Conservation (phyloP, 495 filamentous ascomycete species). For the Chaetomium tenue region DNA sequence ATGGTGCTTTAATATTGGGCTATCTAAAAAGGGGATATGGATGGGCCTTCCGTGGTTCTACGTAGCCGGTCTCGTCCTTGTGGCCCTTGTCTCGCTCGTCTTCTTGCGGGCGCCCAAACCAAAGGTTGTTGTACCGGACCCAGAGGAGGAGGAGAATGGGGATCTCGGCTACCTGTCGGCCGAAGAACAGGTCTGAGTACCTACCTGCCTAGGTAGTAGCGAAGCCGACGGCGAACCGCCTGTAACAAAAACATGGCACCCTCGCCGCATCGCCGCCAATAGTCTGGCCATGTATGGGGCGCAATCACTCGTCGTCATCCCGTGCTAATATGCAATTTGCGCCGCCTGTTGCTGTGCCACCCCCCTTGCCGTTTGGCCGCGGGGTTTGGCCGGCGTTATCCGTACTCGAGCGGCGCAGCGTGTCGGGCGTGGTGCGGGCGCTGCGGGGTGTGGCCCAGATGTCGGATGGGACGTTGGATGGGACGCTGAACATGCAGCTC, state of each 20-base stretch:
- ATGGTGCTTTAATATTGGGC: conserved; percentile 51
- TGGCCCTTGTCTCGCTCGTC: conserved; percentile 44
- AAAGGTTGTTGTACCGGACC: not conserved
- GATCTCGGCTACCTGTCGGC: conserved; percentile 16
- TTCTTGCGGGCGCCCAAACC: conserved; percentile 39
- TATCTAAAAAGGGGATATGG: conserved; percentile 52
- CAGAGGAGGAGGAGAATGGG: not conserved
- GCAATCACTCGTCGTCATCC: too few species aligned
- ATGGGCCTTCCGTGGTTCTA: conserved; percentile 56
- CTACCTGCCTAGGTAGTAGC: too few species aligned
- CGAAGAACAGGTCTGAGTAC: conserved; percentile 5
- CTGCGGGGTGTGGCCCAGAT: too few species aligned
- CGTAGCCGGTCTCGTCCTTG: conserved; percentile 43
- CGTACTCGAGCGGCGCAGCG: not conserved
- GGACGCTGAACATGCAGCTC: not conserved
- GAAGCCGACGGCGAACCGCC: too few species aligned
- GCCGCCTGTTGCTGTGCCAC: not conserved
- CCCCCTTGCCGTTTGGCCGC: not conserved
- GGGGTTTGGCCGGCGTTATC: not conserved
- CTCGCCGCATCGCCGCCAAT: too few species aligned
- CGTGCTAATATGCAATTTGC: too few species aligned
- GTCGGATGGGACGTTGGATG: not conserved
- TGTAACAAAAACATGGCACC: too few species aligned
- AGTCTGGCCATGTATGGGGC: too few species aligned
- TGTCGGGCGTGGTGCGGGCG: not conserved